phyloP scores from a whole-genome alignment of 169 alveolate species.

The Eimeria brunetti region DNA sequence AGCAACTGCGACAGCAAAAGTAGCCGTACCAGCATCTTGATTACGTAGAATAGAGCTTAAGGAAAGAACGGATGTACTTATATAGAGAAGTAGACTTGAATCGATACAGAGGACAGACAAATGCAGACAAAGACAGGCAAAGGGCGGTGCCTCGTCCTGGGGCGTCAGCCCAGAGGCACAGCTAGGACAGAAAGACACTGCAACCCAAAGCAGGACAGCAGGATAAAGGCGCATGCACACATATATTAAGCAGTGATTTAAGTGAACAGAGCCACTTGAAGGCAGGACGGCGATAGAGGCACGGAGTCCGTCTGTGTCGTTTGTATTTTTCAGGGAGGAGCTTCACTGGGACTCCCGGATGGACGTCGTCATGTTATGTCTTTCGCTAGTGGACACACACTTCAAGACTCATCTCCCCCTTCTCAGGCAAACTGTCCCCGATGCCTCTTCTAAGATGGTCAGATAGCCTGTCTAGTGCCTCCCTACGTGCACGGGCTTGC shows the following conservation, averaged over 20 bases:
- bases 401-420: background rate
- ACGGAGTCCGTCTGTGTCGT: background rate
- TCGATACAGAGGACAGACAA: background rate
- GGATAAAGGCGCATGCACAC: background rate
- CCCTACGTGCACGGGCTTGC: background rate
- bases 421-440: background rate
- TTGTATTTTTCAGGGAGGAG: conserved; percentile 27
- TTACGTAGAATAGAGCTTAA: background rate
- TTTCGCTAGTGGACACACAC: background rate
- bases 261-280: background rate
- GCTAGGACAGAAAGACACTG: background rate
- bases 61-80: background rate
- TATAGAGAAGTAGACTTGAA: background rate
- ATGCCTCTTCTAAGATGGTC: conserved; percentile 5
- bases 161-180: background rate
- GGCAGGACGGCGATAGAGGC: background rate
- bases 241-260: background rate
- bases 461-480: background rate
- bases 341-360: conserved; percentile 19
- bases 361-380: conserved; percentile 7
- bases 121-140: background rate
- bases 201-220: background rate
- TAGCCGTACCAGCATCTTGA: background rate
- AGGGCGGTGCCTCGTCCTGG: background rate
- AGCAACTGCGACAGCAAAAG: conserved; percentile 2